phyloP scores from a whole-genome alignment of 2,329 filamentous ascomycete genomes.

The Alternaria sp. region DNA sequence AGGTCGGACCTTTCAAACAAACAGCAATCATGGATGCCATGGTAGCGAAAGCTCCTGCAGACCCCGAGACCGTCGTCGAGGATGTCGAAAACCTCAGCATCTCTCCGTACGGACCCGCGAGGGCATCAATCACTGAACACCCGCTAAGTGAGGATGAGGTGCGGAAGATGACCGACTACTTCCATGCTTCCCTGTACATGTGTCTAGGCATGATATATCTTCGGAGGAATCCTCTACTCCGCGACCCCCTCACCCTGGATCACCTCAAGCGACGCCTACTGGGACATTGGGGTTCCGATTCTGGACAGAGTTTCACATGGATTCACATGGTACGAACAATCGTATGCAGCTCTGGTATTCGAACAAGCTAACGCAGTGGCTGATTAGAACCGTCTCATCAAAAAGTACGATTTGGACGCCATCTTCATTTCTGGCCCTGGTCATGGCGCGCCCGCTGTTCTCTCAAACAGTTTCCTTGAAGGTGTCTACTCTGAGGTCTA shows the following conservation, averaged over 20 bases:
- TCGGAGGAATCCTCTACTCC: slow-evolving; percentile 74
- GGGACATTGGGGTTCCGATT: slow-evolving; percentile 80
- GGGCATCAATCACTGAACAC: slow-evolving; percentile 67
- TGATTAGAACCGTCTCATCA: slow-evolving; percentile 72
- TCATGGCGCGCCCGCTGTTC: slow-evolving; percentile 77
- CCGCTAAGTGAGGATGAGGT: slow-evolving; percentile 73
- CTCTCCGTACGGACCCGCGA: slow-evolving; percentile 70
- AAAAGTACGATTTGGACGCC: slow-evolving; percentile 77
- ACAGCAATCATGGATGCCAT: slow-evolving; percentile 37
- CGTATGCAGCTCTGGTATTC: background rate
- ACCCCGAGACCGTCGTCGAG: slow-evolving; percentile 38
- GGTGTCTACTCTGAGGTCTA: slow-evolving; percentile 81
- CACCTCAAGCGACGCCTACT: slow-evolving; percentile 78
- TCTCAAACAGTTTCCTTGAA: slow-evolving; percentile 80
- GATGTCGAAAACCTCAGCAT: slow-evolving; percentile 52
- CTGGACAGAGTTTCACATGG: slow-evolving; percentile 82
- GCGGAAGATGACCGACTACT: slow-evolving; percentile 74
- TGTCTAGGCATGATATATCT: slow-evolving; percentile 84
- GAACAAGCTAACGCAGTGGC: background rate
- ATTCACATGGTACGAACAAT: slow-evolving; percentile 70
- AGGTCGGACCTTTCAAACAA: slow-evolving; percentile 12
- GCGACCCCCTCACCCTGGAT: slow-evolving; percentile 71
- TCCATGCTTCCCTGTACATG: slow-evolving; percentile 77
- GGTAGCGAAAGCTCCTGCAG: slow-evolving; percentile 30
- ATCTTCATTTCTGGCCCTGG: slow-evolving; percentile 80